Percentiles rank a stretch among this genome's conserved stretches.
Evolutionary conservation across 2,329 filamentous ascomycete species (phyloP).

Genomic region (Fusarium illudens): DNA sequence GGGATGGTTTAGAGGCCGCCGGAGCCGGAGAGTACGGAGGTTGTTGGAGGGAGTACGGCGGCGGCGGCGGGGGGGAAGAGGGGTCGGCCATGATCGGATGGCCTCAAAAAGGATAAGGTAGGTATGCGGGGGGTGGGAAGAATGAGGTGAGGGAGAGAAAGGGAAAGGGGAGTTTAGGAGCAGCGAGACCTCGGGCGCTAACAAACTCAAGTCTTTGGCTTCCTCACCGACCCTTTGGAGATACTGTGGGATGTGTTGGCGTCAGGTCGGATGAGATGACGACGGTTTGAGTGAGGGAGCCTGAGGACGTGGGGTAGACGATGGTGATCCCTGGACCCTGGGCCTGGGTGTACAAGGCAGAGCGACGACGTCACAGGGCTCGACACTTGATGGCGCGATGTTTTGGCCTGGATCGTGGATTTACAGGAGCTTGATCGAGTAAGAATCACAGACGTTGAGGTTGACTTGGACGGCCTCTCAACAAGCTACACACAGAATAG

Average conservation of each 20-base stretch:
- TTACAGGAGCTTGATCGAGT: not conserved
- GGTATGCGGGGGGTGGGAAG: not conserved
- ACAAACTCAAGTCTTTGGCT: not conserved
- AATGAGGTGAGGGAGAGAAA: not conserved
- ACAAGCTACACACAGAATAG: not conserved
- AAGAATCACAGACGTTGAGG: not conserved
- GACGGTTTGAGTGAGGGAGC: not conserved
- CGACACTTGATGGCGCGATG: not conserved
- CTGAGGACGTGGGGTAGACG: not conserved
- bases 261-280: not conserved
- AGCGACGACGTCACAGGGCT: not conserved
- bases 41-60: conserved; percentile 18
- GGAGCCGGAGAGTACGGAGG: conserved; percentile 24
- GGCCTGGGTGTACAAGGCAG: not conserved
- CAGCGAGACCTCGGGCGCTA: not conserved
- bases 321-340: not conserved
- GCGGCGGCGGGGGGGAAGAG: conserved; percentile 18
- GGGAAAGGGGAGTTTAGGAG: not conserved
- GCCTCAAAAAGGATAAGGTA: not conserved
- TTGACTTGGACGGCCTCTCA: not conserved
- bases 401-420: not conserved
- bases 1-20: conserved; percentile 4
- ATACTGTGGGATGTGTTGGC: not conserved
- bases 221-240: not conserved
- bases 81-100: conserved; percentile 12